phyloP scores from a whole-genome alignment of 805 yeast species.

The Metschnikowia noctiluminum region DNA sequence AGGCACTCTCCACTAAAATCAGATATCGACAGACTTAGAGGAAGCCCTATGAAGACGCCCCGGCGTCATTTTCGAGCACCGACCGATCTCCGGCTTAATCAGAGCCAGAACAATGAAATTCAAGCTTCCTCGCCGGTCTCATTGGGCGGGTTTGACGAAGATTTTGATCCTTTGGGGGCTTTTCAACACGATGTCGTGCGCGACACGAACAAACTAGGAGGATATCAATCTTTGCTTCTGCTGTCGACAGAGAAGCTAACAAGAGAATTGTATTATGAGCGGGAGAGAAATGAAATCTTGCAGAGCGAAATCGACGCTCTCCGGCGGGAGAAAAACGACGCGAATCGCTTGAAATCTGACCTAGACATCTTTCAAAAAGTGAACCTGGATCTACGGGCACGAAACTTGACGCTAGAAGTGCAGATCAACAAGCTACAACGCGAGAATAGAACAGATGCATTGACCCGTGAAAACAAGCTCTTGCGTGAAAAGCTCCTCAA shows the following conservation, averaged over 20 bases:
- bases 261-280: slow-evolving; percentile 13
- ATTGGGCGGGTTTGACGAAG: slow-evolving; percentile 1
- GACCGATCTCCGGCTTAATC: background rate
- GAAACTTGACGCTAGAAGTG: slow-evolving; percentile 4
- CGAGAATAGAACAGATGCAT: slow-evolving; percentile 15
- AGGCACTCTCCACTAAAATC: slow-evolving; percentile 9
- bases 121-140: slow-evolving; percentile 2
- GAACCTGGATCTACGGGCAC: slow-evolving; percentile 1
- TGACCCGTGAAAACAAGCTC: slow-evolving; percentile 27
- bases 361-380: slow-evolving; percentile 8
- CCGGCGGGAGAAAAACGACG: background rate
- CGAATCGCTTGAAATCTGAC: slow-evolving; percentile 6
- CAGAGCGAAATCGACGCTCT: slow-evolving; percentile 8
- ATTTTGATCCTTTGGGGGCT: slow-evolving; percentile 1
- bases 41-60: slow-evolving; percentile 13
- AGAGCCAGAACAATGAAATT: background rate
- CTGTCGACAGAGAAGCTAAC: slow-evolving; percentile 28
- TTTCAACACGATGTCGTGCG: slow-evolving; percentile 1
- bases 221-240: slow-evolving; percentile 24
- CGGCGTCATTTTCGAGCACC: slow-evolving; percentile 8
- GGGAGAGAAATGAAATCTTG: slow-evolving; percentile 1
- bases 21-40: slow-evolving; percentile 11
- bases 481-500: slow-evolving; percentile 33
- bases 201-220: slow-evolving; percentile 24
- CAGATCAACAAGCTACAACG: slow-evolving; percentile 4